phyloP scores from a whole-genome alignment of 306 rosid species.

The Betula pendula region DNA sequence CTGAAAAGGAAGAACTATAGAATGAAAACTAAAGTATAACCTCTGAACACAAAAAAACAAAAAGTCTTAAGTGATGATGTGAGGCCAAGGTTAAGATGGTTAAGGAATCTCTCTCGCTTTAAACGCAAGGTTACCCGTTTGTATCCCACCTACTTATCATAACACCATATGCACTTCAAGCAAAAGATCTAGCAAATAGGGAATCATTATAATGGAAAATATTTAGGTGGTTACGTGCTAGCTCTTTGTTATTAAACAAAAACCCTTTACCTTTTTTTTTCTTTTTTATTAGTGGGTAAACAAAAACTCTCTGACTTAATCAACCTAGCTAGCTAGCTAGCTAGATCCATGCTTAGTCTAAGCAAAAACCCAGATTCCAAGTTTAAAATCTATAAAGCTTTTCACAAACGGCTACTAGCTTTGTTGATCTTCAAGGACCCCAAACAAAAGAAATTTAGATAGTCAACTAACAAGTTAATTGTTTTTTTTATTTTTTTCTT shows the following conservation, averaged over 20 bases:
- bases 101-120: slow-evolving; percentile 5
- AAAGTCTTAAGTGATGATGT: neutral
- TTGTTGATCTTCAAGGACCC: too few species aligned
- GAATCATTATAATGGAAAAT: neutral
- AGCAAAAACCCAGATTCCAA: too few species aligned
- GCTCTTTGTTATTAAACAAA: neutral
- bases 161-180: neutral
- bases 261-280: too few species aligned
- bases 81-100: neutral
- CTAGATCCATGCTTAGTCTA: too few species aligned
- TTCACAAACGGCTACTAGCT: too few species aligned
- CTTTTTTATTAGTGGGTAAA: too few species aligned
- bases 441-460: too few species aligned
- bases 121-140: neutral
- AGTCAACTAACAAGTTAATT: too few species aligned
- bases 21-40: neutral
- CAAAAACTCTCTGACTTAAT: too few species aligned
- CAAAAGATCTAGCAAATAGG: neutral
- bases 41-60: neutral
- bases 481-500: too few species aligned
- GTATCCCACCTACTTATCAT: neutral
- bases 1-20: neutral
- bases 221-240: neutral
- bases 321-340: too few species aligned
- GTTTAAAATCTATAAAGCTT: too few species aligned